phyloP scores from a whole-genome alignment of 176 grass and related monocot genomes.

The Oryza australiensis region DNA sequence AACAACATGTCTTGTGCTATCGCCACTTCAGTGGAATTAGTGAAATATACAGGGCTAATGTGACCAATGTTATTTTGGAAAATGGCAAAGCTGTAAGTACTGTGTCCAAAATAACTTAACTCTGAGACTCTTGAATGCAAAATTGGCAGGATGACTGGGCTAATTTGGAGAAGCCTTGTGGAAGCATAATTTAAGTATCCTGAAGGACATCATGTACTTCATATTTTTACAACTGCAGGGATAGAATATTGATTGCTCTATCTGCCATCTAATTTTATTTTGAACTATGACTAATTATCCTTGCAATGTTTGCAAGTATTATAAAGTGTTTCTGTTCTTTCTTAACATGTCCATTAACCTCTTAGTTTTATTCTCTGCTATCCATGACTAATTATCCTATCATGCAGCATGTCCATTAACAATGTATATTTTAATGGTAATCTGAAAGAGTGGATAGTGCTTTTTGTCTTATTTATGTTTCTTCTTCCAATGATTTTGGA shows the following conservation, averaged over 20 bases:
- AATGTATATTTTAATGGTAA: background rate
- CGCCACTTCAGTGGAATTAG: no score
- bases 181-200: conserved; percentile 81
- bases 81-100: no score
- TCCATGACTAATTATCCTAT: background rate
- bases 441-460: no score
- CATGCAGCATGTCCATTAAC: background rate
- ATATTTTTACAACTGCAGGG: conserved; percentile 91
- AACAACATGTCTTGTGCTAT: no score
- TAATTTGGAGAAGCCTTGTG: conserved; percentile 82
- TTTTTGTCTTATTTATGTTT: no score
- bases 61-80: no score
- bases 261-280: background rate
- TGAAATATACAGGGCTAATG: no score
- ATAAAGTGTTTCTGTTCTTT: conserved; percentile 5
- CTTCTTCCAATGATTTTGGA: background rate
- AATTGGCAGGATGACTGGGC: no score
- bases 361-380: conserved; percentile 7
- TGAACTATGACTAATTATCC: conserved; percentile 14
- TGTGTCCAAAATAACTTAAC: conserved; percentile 4
- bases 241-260: no score
- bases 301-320: background rate
- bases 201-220: conserved; percentile 91
- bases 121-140: no score
- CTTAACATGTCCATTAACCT: conserved; percentile 3